A percentile compares a stretch with the other conserved stretches of the same genome.
These are phyloP conservation scores for Stephanodiscus minutulus DNA, from an alignment of 108 stramenopile genomes.

Conservation along the genomic window DNA sequence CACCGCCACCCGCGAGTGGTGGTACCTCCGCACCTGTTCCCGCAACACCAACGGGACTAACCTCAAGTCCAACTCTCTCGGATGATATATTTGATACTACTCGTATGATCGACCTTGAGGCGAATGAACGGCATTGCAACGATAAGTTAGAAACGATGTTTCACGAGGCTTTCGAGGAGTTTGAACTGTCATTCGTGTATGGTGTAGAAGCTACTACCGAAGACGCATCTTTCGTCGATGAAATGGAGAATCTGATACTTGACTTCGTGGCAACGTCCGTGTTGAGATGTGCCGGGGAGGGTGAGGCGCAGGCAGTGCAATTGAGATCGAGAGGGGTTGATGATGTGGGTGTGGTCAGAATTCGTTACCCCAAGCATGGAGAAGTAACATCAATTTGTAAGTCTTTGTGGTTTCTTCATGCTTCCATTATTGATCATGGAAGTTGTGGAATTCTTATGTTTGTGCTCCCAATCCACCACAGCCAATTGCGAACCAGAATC, in stretches of 20 bases:
- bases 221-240: constrained; percentile 10
- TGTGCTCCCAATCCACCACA: constrained; percentile 8
- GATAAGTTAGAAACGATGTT: constrained; percentile 5
- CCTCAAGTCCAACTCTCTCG: background rate
- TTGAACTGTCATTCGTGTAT: constrained; percentile 39
- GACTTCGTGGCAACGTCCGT: constrained; percentile 33
- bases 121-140: constrained; percentile 36
- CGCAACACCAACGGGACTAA: background rate
- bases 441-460: background rate
- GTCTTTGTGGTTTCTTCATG: background rate
- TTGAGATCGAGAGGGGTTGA: constrained; percentile 16
- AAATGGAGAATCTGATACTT: constrained; percentile 34
- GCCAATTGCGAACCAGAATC: constrained; percentile 32
- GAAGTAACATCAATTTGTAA: constrained; percentile 40
- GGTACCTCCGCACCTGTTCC: background rate
- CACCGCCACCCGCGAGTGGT: background rate
- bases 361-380: constrained; percentile 38
- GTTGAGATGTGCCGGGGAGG: constrained; percentile 27
- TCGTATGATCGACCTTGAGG: constrained; percentile 3
- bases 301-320: constrained; percentile 7
- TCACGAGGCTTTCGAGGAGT: constrained; percentile 13
- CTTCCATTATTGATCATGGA: background rate
- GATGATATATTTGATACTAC: constrained; percentile 32
- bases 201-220: constrained; percentile 33
- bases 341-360: constrained; percentile 33